A percentile compares a stretch with the other conserved stretches of the same genome.
Conservation (phyloP, 495 filamentous ascomycete species). For the Neurospora sp. region DNA sequence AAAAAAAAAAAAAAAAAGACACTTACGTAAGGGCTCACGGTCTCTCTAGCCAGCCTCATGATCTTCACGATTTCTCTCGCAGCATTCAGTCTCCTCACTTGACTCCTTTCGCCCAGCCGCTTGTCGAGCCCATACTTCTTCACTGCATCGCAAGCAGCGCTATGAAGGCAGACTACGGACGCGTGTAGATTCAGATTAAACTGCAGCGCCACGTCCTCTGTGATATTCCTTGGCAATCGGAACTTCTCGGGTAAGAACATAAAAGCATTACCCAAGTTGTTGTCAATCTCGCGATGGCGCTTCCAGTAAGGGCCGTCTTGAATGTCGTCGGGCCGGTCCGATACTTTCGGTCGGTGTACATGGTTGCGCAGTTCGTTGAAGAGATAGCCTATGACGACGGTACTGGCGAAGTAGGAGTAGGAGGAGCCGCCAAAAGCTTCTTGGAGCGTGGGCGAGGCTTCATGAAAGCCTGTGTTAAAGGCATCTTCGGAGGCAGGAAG, state of each 20-base stretch:
- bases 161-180: constrained; percentile 34
- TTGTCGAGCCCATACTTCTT: constrained; percentile 27
- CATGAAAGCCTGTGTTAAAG: constrained; percentile 24
- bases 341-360: constrained; percentile 27
- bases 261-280: constrained; percentile 32
- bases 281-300: constrained; percentile 38
- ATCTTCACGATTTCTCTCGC: constrained; percentile 37
- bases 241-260: constrained; percentile 37
- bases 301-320: constrained; percentile 34
- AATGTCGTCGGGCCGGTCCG: constrained; percentile 29
- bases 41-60: constrained; percentile 26
- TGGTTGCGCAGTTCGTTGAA: constrained; percentile 34
- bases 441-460: constrained; percentile 23
- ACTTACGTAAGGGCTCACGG: constrained; percentile 17
- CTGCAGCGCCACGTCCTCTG: constrained; percentile 29
- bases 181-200: constrained; percentile 37
- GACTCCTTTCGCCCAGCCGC: constrained; percentile 21
- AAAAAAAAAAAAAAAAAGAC: no score
- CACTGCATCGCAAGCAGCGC: constrained; percentile 29
- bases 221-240: constrained; percentile 26
- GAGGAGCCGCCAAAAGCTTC: constrained; percentile 25
- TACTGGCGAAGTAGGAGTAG: constrained; percentile 33
- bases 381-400: constrained; percentile 30
- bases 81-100: constrained; percentile 24
- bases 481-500: constrained; percentile 35